phyloP scores from a whole-genome alignment of 192 early-diverging fungal species.

The Backusella liffmaniae region DNA sequence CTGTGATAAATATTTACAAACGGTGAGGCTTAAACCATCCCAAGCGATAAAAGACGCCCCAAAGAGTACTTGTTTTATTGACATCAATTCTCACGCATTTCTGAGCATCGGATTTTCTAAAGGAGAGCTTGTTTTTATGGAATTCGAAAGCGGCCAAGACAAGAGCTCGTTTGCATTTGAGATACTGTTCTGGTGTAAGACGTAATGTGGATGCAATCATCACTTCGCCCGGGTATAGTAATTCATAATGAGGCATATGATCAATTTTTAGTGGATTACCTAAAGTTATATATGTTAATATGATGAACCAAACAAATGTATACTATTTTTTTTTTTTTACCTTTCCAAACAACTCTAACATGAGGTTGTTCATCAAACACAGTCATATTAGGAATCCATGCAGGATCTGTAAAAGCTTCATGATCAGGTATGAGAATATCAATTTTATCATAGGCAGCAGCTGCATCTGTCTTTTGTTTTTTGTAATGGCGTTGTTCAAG shows the following conservation, averaged over 20 bases:
- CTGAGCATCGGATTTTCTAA: slow-evolving; percentile 92
- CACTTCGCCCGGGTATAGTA: slow-evolving; percentile 64
- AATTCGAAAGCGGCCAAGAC: slow-evolving; percentile 59
- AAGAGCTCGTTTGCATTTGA: slow-evolving; percentile 77
- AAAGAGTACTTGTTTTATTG: slow-evolving; percentile 88
- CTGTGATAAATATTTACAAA: not conserved
- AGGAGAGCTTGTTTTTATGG: slow-evolving; percentile 39
- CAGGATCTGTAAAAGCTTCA: slow-evolving; percentile 1
- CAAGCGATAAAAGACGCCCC: slow-evolving; percentile 81
- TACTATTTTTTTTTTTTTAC: not conserved
- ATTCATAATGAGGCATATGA: slow-evolving; percentile 46
- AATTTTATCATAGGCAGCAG: slow-evolving; percentile 23
- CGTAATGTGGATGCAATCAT: slow-evolving; percentile 78
- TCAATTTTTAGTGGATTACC: slow-evolving; percentile 40
- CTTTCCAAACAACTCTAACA: slow-evolving; percentile 31
- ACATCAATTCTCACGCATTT: slow-evolving; percentile 88
- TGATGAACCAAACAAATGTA: not conserved
- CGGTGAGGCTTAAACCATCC: slow-evolving; percentile 68
- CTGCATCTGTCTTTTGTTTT: slow-evolving; percentile 15
- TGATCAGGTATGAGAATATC: slow-evolving; percentile 18
- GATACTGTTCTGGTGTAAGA: slow-evolving; percentile 79
- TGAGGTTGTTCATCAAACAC: slow-evolving; percentile 17
- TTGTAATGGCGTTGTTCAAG: slow-evolving; percentile 6
- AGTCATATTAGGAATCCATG: slow-evolving; percentile 24
- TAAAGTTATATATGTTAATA: slow-evolving; percentile 13